Percentiles rank a stretch among this genome's conserved stretches.
Evolutionary conservation across 129 eudicot species (phyloP).

Genomic region (Artemisia annua): DNA sequence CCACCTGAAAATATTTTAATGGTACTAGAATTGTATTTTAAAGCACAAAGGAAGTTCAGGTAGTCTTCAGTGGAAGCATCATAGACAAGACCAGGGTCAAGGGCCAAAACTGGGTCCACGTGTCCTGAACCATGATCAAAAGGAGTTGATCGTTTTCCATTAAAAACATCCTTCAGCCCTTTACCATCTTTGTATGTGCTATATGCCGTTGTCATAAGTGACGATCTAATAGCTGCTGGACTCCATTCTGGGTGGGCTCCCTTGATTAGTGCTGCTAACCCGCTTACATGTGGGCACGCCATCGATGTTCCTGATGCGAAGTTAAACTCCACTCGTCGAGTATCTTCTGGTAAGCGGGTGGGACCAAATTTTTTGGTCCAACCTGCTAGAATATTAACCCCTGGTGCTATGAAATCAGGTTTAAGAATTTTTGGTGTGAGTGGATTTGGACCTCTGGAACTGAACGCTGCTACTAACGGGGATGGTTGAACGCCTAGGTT

Average conservation of each 20-base stretch:
- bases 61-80: conserved; percentile 24
- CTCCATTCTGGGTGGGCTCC: conserved; percentile 82
- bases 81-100: conserved; percentile 35
- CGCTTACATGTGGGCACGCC: conserved; percentile 80
- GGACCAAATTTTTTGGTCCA: conserved; percentile 68
- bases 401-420: conserved; percentile 87
- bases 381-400: conserved; percentile 81
- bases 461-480: conserved; percentile 85
- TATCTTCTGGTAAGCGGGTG: conserved; percentile 41
- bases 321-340: conserved; percentile 59
- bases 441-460: conserved; percentile 83
- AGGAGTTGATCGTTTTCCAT: conserved; percentile 45
- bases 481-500: conserved; percentile 68
- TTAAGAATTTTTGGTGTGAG: conserved; percentile 78
- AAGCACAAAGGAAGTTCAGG: conserved; percentile 32
- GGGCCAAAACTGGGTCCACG: conserved; percentile 30
- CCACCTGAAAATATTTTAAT: conserved; percentile 13
- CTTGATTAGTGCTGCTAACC: conserved; percentile 67
- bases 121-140: conserved; percentile 39
- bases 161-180: conserved; percentile 45
- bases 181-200: conserved; percentile 52
- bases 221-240: conserved; percentile 71
- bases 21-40: conserved; percentile 35
- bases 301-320: conserved; percentile 73
- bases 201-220: conserved; percentile 88